A percentile compares a stretch with the other conserved stretches of the same genome.
These are phyloP conservation scores for Globisporangium recalcitrans DNA, from an alignment of 352 stramenopile species.

Conservation along the genomic window DNA sequence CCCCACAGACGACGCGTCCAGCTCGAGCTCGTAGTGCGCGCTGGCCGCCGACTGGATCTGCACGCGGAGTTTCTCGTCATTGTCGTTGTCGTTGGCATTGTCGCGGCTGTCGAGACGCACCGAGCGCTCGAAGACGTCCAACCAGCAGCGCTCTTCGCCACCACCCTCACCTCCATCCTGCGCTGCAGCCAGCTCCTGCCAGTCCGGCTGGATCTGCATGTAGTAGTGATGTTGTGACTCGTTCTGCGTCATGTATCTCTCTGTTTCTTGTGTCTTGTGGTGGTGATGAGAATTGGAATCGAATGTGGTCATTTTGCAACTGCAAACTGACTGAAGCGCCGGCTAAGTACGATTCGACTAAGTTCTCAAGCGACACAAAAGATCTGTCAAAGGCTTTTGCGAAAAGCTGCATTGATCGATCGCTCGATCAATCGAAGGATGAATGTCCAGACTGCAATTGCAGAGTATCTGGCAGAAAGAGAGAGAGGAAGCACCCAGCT, in stretches of 20 bases:
- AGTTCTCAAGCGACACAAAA: not conserved
- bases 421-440: too few relatives aligned
- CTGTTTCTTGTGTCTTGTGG: not conserved
- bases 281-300: not conserved
- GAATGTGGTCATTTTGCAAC: not conserved
- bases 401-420: constrained; percentile 5
- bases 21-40: constrained; percentile 39
- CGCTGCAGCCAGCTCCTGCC: constrained; percentile 20
- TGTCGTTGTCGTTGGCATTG: not conserved
- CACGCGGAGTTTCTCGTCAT: constrained; percentile 2
- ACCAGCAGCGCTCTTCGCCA: constrained; percentile 29
- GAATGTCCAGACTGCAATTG: too few relatives aligned
- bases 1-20: constrained; percentile 6
- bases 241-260: not conserved
- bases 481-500: too few relatives aligned
- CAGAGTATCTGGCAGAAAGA: too few relatives aligned
- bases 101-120: constrained; percentile 7
- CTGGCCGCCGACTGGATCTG: constrained; percentile 21
- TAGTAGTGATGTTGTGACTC: constrained; percentile 30
- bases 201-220: constrained; percentile 69
- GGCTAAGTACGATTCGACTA: not conserved
- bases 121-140: constrained; percentile 51
- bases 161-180: not conserved
- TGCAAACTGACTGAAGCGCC: not conserved
- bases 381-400: not conserved